These are phyloP conservation scores for Drechslerella coelobrocha DNA, from an alignment of 2,329 filamentous ascomycete genomes.

Conservation along the genomic window DNA sequence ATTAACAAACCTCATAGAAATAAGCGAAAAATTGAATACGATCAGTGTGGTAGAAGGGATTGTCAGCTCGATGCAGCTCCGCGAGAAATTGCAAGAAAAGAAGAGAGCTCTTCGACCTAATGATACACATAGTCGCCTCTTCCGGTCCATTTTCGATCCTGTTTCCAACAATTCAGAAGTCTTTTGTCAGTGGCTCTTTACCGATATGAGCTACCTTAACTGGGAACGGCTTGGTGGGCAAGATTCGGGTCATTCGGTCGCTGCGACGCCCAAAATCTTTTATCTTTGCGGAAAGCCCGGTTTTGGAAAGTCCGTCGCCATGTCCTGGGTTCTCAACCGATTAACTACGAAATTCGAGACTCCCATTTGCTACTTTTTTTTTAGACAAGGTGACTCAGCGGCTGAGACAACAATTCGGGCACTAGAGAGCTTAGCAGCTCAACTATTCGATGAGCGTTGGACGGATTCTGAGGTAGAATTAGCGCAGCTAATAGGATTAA, in stretches of 20 bases:
- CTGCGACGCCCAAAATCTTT: conserved; percentile 22
- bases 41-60: conserved; percentile 12
- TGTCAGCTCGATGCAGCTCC: conserved; percentile 12
- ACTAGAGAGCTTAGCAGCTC: conserved; percentile 24
- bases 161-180: conserved; percentile 33
- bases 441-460: conserved; percentile 36
- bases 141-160: conserved; percentile 22
- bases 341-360: conserved; percentile 9
- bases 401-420: conserved; percentile 26
- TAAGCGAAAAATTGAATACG: conserved; percentile 25
- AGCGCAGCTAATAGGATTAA: background rate
- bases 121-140: conserved; percentile 22
- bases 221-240: conserved; percentile 20
- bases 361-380: conserved; percentile 36
- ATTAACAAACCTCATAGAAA: background rate
- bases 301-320: conserved; percentile 40
- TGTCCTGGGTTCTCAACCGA: conserved; percentile 24
- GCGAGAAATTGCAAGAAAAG: conserved; percentile 20
- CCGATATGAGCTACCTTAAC: conserved; percentile 20
- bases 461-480: conserved; percentile 8
- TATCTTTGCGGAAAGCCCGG: conserved; percentile 37
- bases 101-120: conserved; percentile 22
- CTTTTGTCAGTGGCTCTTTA: conserved; percentile 45
- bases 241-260: conserved; percentile 27
- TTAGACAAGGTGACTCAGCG: conserved; percentile 41